Evolutionary conservation across 2,329 filamentous ascomycete genomes (phyloP).

Genomic region (Thyridium curvatum): DNA sequence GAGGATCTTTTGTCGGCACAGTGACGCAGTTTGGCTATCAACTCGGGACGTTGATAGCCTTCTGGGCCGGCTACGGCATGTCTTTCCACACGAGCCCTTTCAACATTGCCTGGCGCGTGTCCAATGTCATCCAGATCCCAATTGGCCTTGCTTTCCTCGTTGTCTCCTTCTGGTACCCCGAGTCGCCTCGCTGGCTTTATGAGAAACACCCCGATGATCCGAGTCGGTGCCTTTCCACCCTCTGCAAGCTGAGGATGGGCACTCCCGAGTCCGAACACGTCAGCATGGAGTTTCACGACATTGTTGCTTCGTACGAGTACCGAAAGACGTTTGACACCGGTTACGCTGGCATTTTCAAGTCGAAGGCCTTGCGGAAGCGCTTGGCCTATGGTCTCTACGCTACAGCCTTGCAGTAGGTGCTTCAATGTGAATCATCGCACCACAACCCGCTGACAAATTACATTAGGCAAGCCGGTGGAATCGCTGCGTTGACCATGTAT

Average conservation of each 20-base stretch:
- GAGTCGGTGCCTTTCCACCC: slow-evolving; percentile 18
- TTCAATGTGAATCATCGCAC: no score
- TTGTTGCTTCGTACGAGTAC: slow-evolving; percentile 26
- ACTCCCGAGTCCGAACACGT: slow-evolving; percentile 20
- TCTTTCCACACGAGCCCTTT: slow-evolving; percentile 29
- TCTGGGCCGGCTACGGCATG: slow-evolving; percentile 37
- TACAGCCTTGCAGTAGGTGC: slow-evolving; percentile 15
- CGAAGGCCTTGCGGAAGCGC: slow-evolving; percentile 24
- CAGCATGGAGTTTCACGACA: slow-evolving; percentile 26
- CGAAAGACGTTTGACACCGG: slow-evolving; percentile 21
- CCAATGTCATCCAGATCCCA: slow-evolving; percentile 32
- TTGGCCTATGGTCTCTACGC: slow-evolving; percentile 28
- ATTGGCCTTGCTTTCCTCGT: slow-evolving; percentile 28
- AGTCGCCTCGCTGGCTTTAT: slow-evolving; percentile 25
- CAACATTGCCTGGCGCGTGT: slow-evolving; percentile 35
- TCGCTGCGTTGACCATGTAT: slow-evolving; percentile 28
- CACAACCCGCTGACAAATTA: not conserved
- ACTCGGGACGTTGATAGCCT: slow-evolving; percentile 34
- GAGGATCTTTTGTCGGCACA: slow-evolving; percentile 31
- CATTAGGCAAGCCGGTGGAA: slow-evolving; percentile 18
- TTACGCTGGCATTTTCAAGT: slow-evolving; percentile 23
- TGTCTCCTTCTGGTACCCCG: slow-evolving; percentile 29
- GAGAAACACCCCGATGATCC: slow-evolving; percentile 25
- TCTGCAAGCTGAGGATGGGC: slow-evolving; percentile 24
- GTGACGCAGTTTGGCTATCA: slow-evolving; percentile 35